phyloP scores from a whole-genome alignment of 768 basidiomycete genomes.

The Suillus luteus region DNA sequence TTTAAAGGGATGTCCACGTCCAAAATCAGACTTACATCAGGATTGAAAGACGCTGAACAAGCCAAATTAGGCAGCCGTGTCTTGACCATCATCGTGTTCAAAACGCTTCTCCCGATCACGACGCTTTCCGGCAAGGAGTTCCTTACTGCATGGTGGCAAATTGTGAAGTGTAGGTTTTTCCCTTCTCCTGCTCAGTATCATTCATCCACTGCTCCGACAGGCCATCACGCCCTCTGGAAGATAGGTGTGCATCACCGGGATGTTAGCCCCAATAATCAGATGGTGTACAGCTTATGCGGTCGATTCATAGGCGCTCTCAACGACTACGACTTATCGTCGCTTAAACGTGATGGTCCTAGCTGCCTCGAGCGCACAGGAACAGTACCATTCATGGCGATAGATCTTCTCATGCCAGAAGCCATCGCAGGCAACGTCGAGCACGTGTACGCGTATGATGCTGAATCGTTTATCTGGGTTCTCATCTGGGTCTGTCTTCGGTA shows the following conservation, averaged over 20 bases:
- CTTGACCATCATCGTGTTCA: neutral
- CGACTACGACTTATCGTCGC: slow-evolving; percentile 12
- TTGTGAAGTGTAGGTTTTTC: slow-evolving; percentile 5
- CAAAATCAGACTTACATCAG: neutral
- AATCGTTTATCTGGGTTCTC: slow-evolving; percentile 9
- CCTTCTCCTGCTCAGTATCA: neutral
- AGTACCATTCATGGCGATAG: slow-evolving; percentile 15
- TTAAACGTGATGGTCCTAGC: neutral
- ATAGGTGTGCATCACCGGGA: neutral
- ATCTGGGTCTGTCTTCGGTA: slow-evolving; percentile 4
- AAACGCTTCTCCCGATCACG: neutral
- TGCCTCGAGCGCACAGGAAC: slow-evolving; percentile 15
- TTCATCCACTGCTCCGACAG: neutral
- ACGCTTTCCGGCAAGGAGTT: neutral
- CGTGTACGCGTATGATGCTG: slow-evolving; percentile 2
- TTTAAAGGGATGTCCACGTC: neutral
- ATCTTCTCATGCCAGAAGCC: neutral
- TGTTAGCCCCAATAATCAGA: no score
- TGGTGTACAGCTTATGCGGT: no score
- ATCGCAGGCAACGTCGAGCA: neutral
- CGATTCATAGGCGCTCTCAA: neutral
- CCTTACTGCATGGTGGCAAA: slow-evolving; percentile 8
- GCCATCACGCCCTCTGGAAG: slow-evolving; percentile 13
- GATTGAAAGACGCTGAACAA: neutral
- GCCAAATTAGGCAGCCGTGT: neutral